Evolutionary conservation across 1,284 basidiomycete genomes (phyloP), one percentile per base, ranked within the genome.

Genomic region (Melampsora larici-populina): DNA sequence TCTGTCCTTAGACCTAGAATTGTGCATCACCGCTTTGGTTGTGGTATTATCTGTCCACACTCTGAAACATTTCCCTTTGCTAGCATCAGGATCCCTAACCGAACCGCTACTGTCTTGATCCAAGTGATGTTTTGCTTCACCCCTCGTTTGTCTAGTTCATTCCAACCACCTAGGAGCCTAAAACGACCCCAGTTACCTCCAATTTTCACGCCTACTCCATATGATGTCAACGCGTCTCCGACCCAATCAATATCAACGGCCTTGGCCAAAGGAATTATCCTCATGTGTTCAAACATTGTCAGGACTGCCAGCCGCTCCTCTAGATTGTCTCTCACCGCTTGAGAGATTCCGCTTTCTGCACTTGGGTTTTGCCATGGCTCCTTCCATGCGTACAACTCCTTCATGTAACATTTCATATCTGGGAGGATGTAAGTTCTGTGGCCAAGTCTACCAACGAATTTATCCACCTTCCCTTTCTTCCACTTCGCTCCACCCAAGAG

Each of bases 181-280:
- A 71, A 71, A 15, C 43, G 51, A 2, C 29, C 31, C 70, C 58
- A 71, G 5, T 36, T 43, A 1, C 24, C 26, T 2, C 55, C 29
- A 7, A 71, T 7, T 4, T 62, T 0, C 36, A 36, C 36, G 5
- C 5, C 55, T n/a, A 71, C 46, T 13, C 70, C 58, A 26, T 40
- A 71, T 13, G 70, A 71, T 26, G 55, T 71, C 0, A 43, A 60
- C 11, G 33, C 24, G 29, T 70, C 69, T 36, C 69, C 69, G 2
- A 70, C 33, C 69, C 69, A 70, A 1, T 24, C 69, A 8, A 51
- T 15, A 48, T 70, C 51, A 2, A n/a, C 5, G 17, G 51, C 6
- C 24, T 55, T 15, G 6, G 51, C 17, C 4, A 3, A 2, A 3
- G 51, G 24, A 1, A 58, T 70, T 9, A 70, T 26, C n/a, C 49